Evolutionary conservation across 75 land plant genomes (phyloP).

Genomic region (Pinus albicaulis): DNA sequence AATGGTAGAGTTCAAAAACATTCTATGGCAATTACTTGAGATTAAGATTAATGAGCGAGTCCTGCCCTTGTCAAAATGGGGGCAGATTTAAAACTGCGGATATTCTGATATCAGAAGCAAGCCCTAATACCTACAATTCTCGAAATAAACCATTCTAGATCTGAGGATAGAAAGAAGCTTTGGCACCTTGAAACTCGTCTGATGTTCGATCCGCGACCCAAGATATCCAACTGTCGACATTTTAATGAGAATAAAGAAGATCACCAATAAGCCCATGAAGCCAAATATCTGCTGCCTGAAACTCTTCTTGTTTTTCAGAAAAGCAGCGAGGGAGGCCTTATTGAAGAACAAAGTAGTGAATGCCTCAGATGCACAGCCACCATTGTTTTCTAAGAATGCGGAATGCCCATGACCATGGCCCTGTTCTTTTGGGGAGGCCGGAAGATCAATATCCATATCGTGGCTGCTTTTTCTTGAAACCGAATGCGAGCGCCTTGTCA

Average conservation of each 20-base stretch:
- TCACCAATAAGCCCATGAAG: neutral
- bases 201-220: slow-evolving; percentile 12
- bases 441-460: neutral
- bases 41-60: neutral
- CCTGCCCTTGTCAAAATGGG: neutral
- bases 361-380: neutral
- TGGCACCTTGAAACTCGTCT: neutral
- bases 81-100: neutral
- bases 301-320: neutral
- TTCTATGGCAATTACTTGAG: neutral
- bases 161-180: neutral
- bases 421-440: slow-evolving; percentile 7
- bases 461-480: neutral
- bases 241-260: neutral
- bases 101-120: neutral
- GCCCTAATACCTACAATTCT: neutral
- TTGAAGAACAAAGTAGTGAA: neutral
- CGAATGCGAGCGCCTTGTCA: slow-evolving; percentile 10
- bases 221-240: neutral
- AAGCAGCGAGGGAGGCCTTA: no score
- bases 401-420: neutral
- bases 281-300: neutral
- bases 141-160: neutral
- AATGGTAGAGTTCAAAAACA: neutral
- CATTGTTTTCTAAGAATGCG: neutral